Evolutionary conservation across 1,284 basidiomycete species (phyloP).

Genomic region (Volvariella surrecta): DNA sequence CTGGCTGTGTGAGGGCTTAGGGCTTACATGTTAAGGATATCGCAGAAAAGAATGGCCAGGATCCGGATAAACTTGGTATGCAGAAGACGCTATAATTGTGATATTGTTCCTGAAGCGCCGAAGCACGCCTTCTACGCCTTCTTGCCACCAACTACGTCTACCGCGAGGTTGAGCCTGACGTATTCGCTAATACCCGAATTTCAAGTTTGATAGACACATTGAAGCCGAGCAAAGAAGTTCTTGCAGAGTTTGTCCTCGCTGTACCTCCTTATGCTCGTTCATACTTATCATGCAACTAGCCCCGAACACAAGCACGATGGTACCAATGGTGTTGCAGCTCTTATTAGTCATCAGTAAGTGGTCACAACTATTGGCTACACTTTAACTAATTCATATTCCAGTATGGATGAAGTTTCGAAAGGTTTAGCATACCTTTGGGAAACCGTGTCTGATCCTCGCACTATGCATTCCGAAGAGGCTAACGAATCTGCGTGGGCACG

Average conservation of each 20-base stretch:
- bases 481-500: too few relatives aligned
- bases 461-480: too few relatives aligned
- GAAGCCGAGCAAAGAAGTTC: slow-evolving; percentile 24
- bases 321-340: too few relatives aligned
- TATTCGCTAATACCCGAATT: slow-evolving; percentile 33
- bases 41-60: slow-evolving; percentile 18
- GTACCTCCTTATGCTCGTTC: neutral
- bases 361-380: too few relatives aligned
- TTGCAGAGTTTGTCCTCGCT: slow-evolving; percentile 16
- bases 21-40: slow-evolving; percentile 28
- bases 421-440: too few relatives aligned
- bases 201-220: slow-evolving; percentile 31
- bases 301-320: slow-evolving; percentile 11
- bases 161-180: slow-evolving; percentile 29
- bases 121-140: slow-evolving; percentile 29
- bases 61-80: slow-evolving; percentile 25
- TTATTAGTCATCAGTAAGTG: too few relatives aligned
- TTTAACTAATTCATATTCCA: too few relatives aligned
- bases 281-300: slow-evolving; percentile 13
- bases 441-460: too few relatives aligned
- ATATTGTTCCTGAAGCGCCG: neutral
- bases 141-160: slow-evolving; percentile 34
- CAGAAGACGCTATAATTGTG: neutral
- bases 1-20: slow-evolving; percentile 10
- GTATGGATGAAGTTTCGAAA: too few relatives aligned